Conservation (phyloP, 306 rosid species). For the Neltuma alba region DNA sequence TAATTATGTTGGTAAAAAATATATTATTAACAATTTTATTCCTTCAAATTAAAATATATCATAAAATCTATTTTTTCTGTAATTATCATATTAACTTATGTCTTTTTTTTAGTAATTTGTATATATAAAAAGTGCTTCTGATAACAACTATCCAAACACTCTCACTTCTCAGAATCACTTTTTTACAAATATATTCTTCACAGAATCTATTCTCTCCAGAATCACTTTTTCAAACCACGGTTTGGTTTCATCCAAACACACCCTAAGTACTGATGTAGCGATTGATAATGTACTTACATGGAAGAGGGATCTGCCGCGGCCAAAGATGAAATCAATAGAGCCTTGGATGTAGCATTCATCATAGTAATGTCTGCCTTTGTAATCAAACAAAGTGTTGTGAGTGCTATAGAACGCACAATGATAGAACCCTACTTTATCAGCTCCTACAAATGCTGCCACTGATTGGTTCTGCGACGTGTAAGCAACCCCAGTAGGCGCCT, state of each 20-base stretch:
- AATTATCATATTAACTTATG: too few species aligned
- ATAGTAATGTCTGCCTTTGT: slow-evolving; percentile 88
- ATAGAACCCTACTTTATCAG: slow-evolving; percentile 78
- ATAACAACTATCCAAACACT: too few species aligned
- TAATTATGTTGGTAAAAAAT: too few species aligned
- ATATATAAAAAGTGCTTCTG: too few species aligned
- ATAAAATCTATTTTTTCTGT: too few species aligned
- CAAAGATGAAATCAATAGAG: slow-evolving; percentile 93
- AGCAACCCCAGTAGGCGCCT: slow-evolving; percentile 95
- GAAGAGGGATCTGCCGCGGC: slow-evolving; percentile 67
- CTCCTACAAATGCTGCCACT: slow-evolving; percentile 84
- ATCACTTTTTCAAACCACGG: too few species aligned
- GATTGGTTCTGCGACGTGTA: slow-evolving; percentile 96
- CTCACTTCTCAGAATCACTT: too few species aligned
- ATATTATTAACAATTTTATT: too few species aligned
- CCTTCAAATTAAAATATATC: too few species aligned
- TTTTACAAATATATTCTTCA: too few species aligned
- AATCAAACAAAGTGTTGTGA: slow-evolving; percentile 89
- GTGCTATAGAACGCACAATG: slow-evolving; percentile 90
- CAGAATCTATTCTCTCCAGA: not conserved
- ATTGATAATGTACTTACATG: slow-evolving; percentile 41
- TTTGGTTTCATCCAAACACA: too few species aligned
- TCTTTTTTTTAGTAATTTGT: too few species aligned
- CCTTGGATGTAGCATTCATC: slow-evolving; percentile 78
- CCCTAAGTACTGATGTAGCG: not conserved